Percentiles rank a stretch among this genome's conserved stretches.
Conservation (phyloP, 805 yeast genomes). For the Maudiozyma bulderi region DNA sequence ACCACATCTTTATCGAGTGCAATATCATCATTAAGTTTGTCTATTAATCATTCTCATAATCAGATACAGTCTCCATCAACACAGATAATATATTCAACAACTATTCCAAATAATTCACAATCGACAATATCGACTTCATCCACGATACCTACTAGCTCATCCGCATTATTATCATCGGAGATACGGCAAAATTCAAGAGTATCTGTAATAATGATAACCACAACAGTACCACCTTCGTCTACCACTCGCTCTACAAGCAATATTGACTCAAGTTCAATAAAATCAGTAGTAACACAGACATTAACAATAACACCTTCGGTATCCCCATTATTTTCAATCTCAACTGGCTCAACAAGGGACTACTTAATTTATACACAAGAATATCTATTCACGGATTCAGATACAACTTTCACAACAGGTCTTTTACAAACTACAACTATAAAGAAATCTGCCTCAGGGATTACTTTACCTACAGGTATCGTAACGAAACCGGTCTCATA, state of each 20-base stretch:
- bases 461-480: not conserved
- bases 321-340: conserved; percentile 6
- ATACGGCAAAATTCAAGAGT: not conserved
- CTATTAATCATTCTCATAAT: not conserved
- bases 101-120: not conserved
- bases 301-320: not conserved
- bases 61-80: not conserved
- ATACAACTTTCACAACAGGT: conserved; percentile 12
- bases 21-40: not conserved
- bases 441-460: not conserved
- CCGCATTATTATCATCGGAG: conserved; percentile 3
- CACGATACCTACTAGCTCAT: not conserved
- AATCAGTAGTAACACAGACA: not conserved
- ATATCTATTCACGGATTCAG: conserved; percentile 11
- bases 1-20: not conserved
- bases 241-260: not conserved
- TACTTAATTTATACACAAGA: conserved; percentile 12
- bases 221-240: not conserved
- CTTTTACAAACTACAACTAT: conserved; percentile 3
- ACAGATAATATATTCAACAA: not conserved
- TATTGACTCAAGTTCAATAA: not conserved
- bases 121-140: not conserved
- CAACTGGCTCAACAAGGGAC: conserved; percentile 2
- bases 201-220: not conserved
- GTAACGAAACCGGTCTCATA: conserved; percentile 1